Evolutionary conservation across 441 rosid genomes (phyloP).

Genomic region (Pelargonium fulgidum): DNA sequence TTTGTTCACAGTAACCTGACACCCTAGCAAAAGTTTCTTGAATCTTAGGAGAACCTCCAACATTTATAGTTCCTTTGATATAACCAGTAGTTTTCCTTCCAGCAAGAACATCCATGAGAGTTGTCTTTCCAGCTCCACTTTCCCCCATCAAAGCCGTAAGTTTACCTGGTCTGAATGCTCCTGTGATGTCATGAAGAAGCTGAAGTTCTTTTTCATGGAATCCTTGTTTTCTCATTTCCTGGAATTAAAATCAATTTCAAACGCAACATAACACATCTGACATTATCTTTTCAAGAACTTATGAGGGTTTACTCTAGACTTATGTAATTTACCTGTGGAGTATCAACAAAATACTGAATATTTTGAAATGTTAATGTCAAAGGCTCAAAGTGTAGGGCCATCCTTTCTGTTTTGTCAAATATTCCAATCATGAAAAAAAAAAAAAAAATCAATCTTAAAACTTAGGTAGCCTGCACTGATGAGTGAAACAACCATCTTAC

Average conservation of each 20-base stretch:
- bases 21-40: conserved; percentile 54
- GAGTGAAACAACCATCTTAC: too few species aligned
- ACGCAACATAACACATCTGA: too few species aligned
- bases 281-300: too few species aligned
- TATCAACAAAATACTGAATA: conserved; percentile 48
- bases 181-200: conserved; percentile 45
- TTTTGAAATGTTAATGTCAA: conserved; percentile 49
- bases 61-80: conserved; percentile 50
- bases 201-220: conserved; percentile 37
- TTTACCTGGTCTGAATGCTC: conserved; percentile 53
- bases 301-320: not conserved
- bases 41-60: conserved; percentile 51
- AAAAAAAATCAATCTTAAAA: not conserved
- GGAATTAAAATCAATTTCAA: not conserved
- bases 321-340: conserved; percentile 43
- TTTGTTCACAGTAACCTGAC: conserved; percentile 66
- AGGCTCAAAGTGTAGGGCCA: conserved; percentile 60
- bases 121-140: conserved; percentile 75
- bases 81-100: conserved; percentile 60
- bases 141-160: conserved; percentile 71
- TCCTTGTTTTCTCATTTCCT: conserved; percentile 48
- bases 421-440: too few species aligned
- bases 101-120: conserved; percentile 60
- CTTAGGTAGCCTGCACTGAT: too few species aligned
- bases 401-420: conserved; percentile 30